Percentiles rank a stretch among this genome's conserved stretches.
Conservation (phyloP, 176 grass and related monocot species). For the Alopecurus myosuroides region DNA sequence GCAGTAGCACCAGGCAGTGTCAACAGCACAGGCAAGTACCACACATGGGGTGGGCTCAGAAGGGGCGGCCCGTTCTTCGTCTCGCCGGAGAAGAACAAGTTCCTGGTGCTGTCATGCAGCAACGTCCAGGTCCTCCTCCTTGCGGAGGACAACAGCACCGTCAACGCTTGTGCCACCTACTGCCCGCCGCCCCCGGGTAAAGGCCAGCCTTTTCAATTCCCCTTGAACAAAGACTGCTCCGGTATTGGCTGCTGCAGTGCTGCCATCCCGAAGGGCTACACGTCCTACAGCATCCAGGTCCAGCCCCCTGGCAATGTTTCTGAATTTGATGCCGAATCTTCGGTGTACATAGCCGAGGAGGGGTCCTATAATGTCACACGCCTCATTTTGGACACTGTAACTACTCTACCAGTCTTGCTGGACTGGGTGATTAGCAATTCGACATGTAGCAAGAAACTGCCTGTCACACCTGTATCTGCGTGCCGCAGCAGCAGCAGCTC, state of each 20-base stretch:
- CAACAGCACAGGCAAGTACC: neutral
- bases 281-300: conserved; percentile 22
- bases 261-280: conserved; percentile 23
- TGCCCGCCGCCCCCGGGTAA: neutral
- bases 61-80: neutral
- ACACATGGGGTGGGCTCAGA: conserved; percentile 16
- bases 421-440: conserved; percentile 48
- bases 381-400: neutral
- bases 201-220: neutral
- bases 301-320: neutral
- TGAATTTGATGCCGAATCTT: neutral
- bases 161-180: conserved; percentile 23
- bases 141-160: conserved; percentile 10
- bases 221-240: conserved; percentile 23
- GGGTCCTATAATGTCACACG: neutral
- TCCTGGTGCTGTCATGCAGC: conserved; percentile 33
- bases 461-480: neutral
- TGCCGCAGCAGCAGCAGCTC: conserved; percentile 31
- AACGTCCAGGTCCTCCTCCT: conserved; percentile 3
- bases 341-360: neutral
- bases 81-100: conserved; percentile 25
- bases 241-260: conserved; percentile 46
- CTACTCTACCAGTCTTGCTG: conserved; percentile 18
- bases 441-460: neutral
- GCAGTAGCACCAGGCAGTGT: neutral